Base-by-base conservation (phyloP, 2,329 filamentous ascomycete genomes). In the Myotisia sp. region DNA sequence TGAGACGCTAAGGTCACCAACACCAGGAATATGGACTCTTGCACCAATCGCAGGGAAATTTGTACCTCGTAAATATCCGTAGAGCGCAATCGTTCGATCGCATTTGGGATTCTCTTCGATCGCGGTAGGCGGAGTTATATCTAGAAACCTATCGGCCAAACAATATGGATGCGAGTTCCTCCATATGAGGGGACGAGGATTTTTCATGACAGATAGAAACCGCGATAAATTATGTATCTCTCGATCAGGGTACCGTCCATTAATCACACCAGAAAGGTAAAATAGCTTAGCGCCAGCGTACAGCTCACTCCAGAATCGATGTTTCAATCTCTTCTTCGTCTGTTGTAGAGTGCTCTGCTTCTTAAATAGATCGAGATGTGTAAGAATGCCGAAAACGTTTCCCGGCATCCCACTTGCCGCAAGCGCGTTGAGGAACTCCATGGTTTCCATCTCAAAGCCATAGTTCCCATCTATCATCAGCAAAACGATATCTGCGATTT, bases 381-480 rank as follows among this genome's bases (percentile, higher is more conserved):
- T 95, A 28, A 98, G 70, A 37, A 98, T 86, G 34, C 90, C 90
- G 53, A 98, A 95, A 23, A 98, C 86, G 49, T 98, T 98, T 44
- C 90, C 87, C 0, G 92, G 90, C 87, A 98, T 95, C 56, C 90
- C 90, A 19, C 82, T 92, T 2, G 84, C 75, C n/a, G 82, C 79
- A 33, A 98, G 66, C 12, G 94, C 77, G 48, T 94, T 95, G 51
- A 98, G 64, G 42, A 98, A 98, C 60, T 98, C 90, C 90, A 98
- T 98, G 0, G 90, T 98, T 68, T 98, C 90, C 90, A 98, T 98
- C 62, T 98, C 90, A 53, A 98, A 98, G 9, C 90, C 92, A 51
- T 81, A 98, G 60, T 95, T 95, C 37, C 90, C 92, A 53, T 98
- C 90, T 47, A 98, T 98, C 82, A 98, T 90, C 37, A 98, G 70